phyloP scores from a whole-genome alignment of 805 yeast species.

The Hanseniaspora occidentalis region DNA sequence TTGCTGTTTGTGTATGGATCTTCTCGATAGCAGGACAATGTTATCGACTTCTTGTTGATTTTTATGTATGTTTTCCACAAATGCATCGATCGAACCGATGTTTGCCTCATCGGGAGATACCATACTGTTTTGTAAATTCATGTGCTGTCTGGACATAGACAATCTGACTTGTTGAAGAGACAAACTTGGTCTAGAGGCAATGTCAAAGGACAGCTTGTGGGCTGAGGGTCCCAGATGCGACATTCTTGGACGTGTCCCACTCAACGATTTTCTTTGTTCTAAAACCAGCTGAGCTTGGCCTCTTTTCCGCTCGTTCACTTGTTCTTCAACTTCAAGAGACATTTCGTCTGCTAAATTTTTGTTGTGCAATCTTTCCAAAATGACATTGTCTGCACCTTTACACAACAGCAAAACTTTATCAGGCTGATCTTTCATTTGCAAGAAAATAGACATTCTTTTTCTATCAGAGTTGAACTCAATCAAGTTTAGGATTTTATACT shows the following conservation, averaged over 20 bases:
- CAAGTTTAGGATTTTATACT: slow-evolving; percentile 62
- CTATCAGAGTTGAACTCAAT: slow-evolving; percentile 81
- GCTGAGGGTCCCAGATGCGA: slow-evolving; percentile 21
- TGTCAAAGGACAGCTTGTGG: slow-evolving; percentile 20
- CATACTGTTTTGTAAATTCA: slow-evolving; percentile 4
- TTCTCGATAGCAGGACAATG: slow-evolving; percentile 39
- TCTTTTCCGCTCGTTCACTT: slow-evolving; percentile 50
- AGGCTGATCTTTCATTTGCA: slow-evolving; percentile 51
- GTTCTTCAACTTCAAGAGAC: slow-evolving; percentile 46
- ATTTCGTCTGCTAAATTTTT: slow-evolving; percentile 48
- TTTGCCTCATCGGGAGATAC: slow-evolving; percentile 16
- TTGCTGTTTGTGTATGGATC: slow-evolving; percentile 50
- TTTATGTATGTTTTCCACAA: slow-evolving; percentile 29
- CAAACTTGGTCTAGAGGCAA: slow-evolving; percentile 17
- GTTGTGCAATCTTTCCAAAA: slow-evolving; percentile 58
- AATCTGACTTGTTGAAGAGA: slow-evolving; percentile 21
- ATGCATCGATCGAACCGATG: slow-evolving; percentile 37
- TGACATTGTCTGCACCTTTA: slow-evolving; percentile 93
- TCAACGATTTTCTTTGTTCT: slow-evolving; percentile 38
- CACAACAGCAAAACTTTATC: slow-evolving; percentile 62
- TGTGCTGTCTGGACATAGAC: slow-evolving; percentile 17
- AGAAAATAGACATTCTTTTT: slow-evolving; percentile 88
- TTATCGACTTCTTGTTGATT: slow-evolving; percentile 41
- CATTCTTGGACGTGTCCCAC: slow-evolving; percentile 18
- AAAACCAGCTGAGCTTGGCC: slow-evolving; percentile 68